Base-by-base conservation (phyloP, 208 protist species). In the Lotmaria passim region DNA sequence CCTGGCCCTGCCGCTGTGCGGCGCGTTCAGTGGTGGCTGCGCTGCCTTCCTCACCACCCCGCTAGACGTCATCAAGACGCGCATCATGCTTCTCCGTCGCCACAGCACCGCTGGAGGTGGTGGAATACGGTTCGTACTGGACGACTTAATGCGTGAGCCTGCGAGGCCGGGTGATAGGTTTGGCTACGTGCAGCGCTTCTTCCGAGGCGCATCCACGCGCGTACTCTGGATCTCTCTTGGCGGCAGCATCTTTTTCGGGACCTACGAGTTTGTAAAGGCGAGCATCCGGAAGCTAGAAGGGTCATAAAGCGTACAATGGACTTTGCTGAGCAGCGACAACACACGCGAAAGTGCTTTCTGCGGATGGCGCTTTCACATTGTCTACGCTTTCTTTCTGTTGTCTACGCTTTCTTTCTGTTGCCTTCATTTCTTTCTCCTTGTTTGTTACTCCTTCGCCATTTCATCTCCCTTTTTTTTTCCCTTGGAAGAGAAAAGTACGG, bases 51-150 rank as follows among this genome's bases (percentile, higher is more conserved):
- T 96, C 26, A 98, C 96, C 3, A 98, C 96, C 31, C 96, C 94
- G 8, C 64, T 98, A 10, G 96, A 98, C 62, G 93, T 98, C 4
- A 63, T 95, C 14, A 97, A 97, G 71, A 98, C 96, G 15, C 90
- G 96, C 55, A 95, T 98, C 41, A 98, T 98, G 93, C 80, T 98
- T 0, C 64, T 78, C 41, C 56, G 61, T 12, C 65, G 59, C 26
- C 70, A 62, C n/a, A 41, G 55, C 51, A 39, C 52, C 19, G 60
- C 38, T 30, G 41, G 30, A 17, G 31, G n/a, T 14, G 56, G 31
- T 36, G 77, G 55, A 19, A 84, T 85, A 14, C 43, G 34, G 34
- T 78, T 46, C 61, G 76, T 83, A 11, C 24, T 95, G 53, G 36
- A 67, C 34, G 83, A 90, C 10, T 41, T 95, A 28, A 60, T 76